A percentile compares a stretch with the other conserved stretches of the same genome.
These are phyloP conservation scores for Chaetomium tenue DNA, from an alignment of 495 filamentous ascomycete species.

Conservation along the genomic window DNA sequence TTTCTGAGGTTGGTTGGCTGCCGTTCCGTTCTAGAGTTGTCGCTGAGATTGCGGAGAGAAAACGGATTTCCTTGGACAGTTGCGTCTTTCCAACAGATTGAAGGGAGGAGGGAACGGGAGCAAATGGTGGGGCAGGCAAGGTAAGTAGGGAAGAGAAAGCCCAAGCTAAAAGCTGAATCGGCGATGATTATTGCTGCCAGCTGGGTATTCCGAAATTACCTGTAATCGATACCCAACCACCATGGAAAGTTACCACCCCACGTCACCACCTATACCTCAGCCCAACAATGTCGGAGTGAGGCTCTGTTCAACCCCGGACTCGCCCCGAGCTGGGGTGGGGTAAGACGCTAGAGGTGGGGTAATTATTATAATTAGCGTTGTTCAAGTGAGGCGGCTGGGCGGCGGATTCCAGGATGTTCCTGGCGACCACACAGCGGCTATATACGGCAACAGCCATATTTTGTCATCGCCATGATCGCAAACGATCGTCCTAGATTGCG, in stretches of 20 bases:
- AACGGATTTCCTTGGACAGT: too few relatives aligned
- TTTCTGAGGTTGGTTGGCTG: too few relatives aligned
- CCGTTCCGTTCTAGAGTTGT: too few relatives aligned
- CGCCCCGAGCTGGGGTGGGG: background rate
- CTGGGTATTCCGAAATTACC: background rate
- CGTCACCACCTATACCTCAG: background rate
- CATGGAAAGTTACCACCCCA: background rate
- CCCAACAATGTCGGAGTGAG: background rate
- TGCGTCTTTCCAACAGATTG: too few relatives aligned
- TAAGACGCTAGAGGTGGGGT: background rate
- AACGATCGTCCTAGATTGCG: too few relatives aligned
- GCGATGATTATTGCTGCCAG: background rate
- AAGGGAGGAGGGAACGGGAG: too few relatives aligned
- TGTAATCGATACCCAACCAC: constrained; percentile 3
- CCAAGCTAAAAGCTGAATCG: background rate
- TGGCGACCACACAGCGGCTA: too few relatives aligned
- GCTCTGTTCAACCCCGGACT: background rate
- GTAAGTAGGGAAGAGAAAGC: too few relatives aligned
- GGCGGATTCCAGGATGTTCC: background rate
- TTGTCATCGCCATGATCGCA: background rate
- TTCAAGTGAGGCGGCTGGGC: background rate
- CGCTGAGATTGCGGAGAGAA: too few relatives aligned
- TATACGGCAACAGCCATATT: background rate
- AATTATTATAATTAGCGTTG: background rate
- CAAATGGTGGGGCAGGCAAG: too few relatives aligned